Base-by-base conservation (phyloP, 1,284 basidiomycete genomes). In the Schizophyllum amplum region DNA sequence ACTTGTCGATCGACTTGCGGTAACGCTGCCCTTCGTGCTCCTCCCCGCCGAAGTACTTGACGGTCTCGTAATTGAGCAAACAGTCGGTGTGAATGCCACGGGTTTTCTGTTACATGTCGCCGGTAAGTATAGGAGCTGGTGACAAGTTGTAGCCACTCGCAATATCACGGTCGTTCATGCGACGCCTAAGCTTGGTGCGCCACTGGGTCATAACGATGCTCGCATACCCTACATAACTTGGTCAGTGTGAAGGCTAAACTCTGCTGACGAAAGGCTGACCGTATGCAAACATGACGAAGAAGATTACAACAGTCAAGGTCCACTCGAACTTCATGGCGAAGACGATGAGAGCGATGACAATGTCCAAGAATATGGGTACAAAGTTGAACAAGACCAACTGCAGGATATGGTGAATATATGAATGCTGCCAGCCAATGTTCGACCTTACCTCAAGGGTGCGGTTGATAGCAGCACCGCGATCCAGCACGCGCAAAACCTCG, bases 381-480 rank as follows among this genome's bases (percentile, higher is more conserved):
- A 94, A 82, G 63, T 82, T 88, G 79, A 94, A 94, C 24, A 93
- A 69, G 33, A 94, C 70, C 24, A 86, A 72, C 80, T 86, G 58
- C 4, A 62, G 56, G 48, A 24, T 22, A 52, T 49, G 57, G 48
- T 56, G 54, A 42, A 52, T 20, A 48, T 42, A 50, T 17, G 47
- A 9, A 23, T 20, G 24, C 4, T 42, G 15, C 20, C n/a, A 13
- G 24, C 13, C 23, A 24, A 0, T 50, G 52, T 6, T 7, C 13
- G 47, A 21, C 70, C 77, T 56, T 61, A 90, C 91, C 86, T 83
- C 77, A 81, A 95, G 51, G 76, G 90, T 64, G 80, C 91, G 69
- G 84, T 95, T 69, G 78, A 95, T 76, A 81, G 92, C 73, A 85
- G 95, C 75, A 83, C 93, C 78, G 86, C 92, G 74, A 86, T 98